A percentile compares a stretch with the other conserved stretches of the same genome.
These are phyloP conservation scores for Suillus subaureus DNA, from an alignment of 768 basidiomycete species.

Conservation along the genomic window DNA sequence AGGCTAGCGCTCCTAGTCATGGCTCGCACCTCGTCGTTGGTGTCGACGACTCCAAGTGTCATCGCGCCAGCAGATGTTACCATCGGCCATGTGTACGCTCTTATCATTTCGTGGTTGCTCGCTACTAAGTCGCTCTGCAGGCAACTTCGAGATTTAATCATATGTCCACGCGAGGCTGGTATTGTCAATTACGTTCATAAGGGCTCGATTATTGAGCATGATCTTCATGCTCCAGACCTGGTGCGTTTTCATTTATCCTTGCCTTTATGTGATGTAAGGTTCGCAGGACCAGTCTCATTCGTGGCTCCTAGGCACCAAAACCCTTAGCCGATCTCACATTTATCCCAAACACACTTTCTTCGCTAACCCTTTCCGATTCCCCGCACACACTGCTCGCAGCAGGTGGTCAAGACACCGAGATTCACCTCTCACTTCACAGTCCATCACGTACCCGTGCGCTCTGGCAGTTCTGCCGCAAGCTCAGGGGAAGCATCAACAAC, in stretches of 20 bases:
- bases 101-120: neutral
- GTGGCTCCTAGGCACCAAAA: conserved; percentile 42
- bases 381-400: conserved; percentile 66
- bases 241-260: conserved; percentile 38
- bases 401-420: conserved; percentile 73
- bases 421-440: conserved; percentile 60
- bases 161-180: conserved; percentile 69
- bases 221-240: conserved; percentile 47
- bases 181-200: conserved; percentile 63
- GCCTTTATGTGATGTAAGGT: conserved; percentile 17
- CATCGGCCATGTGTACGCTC: conserved; percentile 65
- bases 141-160: conserved; percentile 77
- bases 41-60: conserved; percentile 43
- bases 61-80: conserved; percentile 46
- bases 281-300: conserved; percentile 19
- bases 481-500: conserved; percentile 80
- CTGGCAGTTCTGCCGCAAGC: conserved; percentile 59
- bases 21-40: conserved; percentile 48
- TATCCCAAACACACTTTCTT: conserved; percentile 63
- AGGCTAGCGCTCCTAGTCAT: conserved; percentile 32
- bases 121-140: conserved; percentile 37
- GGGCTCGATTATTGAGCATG: conserved; percentile 60
- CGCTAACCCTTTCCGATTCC: conserved; percentile 48
- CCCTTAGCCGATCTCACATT: conserved; percentile 57
- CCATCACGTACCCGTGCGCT: conserved; percentile 24